These are phyloP conservation scores for Iberis pinnata DNA, from an alignment of 345 rosid genomes.

Conservation along the genomic window DNA sequence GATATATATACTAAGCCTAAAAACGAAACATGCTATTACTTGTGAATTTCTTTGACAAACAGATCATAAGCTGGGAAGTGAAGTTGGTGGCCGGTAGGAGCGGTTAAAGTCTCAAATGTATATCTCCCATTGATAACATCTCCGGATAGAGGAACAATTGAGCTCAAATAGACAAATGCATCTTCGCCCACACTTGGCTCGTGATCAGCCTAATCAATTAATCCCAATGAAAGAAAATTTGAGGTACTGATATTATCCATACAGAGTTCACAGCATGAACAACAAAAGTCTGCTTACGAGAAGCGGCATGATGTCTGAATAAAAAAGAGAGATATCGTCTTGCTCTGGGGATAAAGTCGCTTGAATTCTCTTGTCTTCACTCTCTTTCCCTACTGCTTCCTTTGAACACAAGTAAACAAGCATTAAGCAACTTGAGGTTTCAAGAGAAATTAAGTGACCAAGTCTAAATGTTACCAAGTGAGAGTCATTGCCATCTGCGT, in stretches of 20 bases:
- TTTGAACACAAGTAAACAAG: slow-evolving; percentile 25
- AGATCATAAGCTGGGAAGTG: slow-evolving; percentile 76
- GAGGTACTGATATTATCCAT: neutral
- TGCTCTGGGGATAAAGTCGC: slow-evolving; percentile 36
- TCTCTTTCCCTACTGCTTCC: slow-evolving; percentile 61
- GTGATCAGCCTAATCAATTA: slow-evolving; percentile 53
- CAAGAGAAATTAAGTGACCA: neutral
- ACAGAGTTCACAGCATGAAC: neutral
- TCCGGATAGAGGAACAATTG: slow-evolving; percentile 55
- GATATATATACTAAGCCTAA: neutral
- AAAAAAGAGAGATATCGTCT: slow-evolving; percentile 76
- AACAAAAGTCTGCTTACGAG: slow-evolving; percentile 46
- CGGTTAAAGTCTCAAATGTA: slow-evolving; percentile 79
- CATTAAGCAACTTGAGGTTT: neutral
- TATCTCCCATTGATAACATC: slow-evolving; percentile 69
- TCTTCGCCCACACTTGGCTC: slow-evolving; percentile 73
- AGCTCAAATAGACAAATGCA: slow-evolving; percentile 71
- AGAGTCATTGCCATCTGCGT: slow-evolving; percentile 32
- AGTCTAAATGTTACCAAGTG: slow-evolving; percentile 12
- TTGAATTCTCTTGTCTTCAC: slow-evolving; percentile 46
- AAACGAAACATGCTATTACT: slow-evolving; percentile 33
- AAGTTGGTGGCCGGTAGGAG: slow-evolving; percentile 56
- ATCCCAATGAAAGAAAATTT: slow-evolving; percentile 4
- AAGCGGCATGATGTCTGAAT: slow-evolving; percentile 84
- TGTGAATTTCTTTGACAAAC: slow-evolving; percentile 64